Evolutionary conservation across 371 early-diverging fungal genomes (phyloP).

Genomic region (Aphelidium insulamus): DNA sequence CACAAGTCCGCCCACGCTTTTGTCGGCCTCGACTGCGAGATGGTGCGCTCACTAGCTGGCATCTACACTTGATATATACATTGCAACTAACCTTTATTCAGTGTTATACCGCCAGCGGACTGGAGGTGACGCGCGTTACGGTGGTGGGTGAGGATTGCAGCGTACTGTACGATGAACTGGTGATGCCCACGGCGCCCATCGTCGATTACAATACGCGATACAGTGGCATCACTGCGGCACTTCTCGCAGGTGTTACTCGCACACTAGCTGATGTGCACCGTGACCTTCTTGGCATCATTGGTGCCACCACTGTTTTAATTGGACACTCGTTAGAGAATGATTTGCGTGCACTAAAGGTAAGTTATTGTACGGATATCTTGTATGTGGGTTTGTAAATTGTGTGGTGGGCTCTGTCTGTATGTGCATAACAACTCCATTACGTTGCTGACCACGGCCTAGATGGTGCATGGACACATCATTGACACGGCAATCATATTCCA

Average conservation of each 20-base stretch:
- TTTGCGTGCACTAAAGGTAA: conserved; percentile 29
- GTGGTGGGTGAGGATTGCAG: conserved; percentile 23
- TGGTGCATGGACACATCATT: conserved; percentile 36
- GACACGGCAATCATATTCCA: conserved; percentile 47
- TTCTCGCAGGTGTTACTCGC: conserved; percentile 22
- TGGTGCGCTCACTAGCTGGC: too few species aligned
- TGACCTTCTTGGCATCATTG: conserved; percentile 21
- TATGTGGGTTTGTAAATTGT: conserved; percentile 2
- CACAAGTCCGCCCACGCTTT: not conserved
- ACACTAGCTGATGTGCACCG: conserved; percentile 31
- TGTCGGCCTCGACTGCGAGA: too few species aligned
- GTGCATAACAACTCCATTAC: conserved; percentile 3
- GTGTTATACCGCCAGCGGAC: conserved; percentile 39
- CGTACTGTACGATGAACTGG: conserved; percentile 40
- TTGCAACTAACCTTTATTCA: conserved; percentile 4
- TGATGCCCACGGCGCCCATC: conserved; percentile 35
- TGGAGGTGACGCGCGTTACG: conserved; percentile 43
- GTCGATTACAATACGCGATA: conserved; percentile 40
- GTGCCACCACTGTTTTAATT: conserved; percentile 33
- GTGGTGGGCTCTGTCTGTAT: conserved; percentile 4
- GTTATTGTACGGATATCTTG: not conserved
- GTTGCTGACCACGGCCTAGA: conserved; percentile 11
- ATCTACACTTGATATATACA: too few species aligned
- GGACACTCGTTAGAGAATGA: conserved; percentile 58
- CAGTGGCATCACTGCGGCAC: conserved; percentile 42